Evolutionary conservation across 2,329 filamentous ascomycete species (phyloP), one percentile per base, ranked within the genome.

Genomic region (Sarocladium oryzae): DNA sequence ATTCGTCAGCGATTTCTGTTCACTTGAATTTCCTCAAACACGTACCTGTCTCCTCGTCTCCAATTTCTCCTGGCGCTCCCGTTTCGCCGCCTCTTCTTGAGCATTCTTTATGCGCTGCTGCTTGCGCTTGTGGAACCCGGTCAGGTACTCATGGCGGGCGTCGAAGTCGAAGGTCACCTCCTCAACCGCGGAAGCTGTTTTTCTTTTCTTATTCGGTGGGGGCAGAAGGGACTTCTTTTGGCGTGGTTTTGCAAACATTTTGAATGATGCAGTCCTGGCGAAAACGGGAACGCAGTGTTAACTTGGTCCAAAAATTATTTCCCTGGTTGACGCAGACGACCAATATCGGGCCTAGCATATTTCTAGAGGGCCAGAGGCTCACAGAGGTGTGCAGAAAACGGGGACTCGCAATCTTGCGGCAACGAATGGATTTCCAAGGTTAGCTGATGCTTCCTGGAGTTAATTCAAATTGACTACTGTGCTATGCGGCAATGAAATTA

Each of bases 101-200:
- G 92, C 92, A 67, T 85, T 76, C 72, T 95, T 95, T 58, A 85
- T 83, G 33, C 93, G 81, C 66, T 89, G 86, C 50, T 88, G 72
- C 69, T 96, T 97, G 68, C 93, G 86, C 77, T 97, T 99, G 74
- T 92, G 91, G 70, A 99, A 99, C 2, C 93, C 93, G 0, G 90
- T 96, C 53, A 99, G 77, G 65, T 88, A 99, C 63, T 97, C 90
- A 57, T 86, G 74, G 57, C 93, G 85, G 41, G 88, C 88, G 55
- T 78, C 76, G 55, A 78, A 72, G 71, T 99, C 90, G 71, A 97
- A 99, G 50, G 75, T 82, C 67, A 99, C 86, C 66, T 95, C 89
- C 63, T 91, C 88, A 54, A 88, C 75, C 35, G 74, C 70, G 41
- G 75, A 72, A 13, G 76, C 63, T 55, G 68, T 67, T 66, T 86